These are phyloP conservation scores for Penicillium griseofulvum DNA, from an alignment of 2,329 filamentous ascomycete genomes.

Conservation along the genomic window DNA sequence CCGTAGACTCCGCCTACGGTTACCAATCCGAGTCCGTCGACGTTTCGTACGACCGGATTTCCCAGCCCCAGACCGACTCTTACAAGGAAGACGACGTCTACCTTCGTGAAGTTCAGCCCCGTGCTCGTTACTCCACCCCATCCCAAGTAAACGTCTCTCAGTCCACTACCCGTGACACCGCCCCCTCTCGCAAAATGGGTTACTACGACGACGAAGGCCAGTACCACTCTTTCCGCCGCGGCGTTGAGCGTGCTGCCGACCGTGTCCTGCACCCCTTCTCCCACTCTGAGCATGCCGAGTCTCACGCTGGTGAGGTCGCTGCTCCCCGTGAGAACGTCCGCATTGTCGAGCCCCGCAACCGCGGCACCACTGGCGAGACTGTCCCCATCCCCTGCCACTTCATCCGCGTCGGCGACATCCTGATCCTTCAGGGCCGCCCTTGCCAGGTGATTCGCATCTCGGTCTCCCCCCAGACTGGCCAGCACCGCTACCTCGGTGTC, in stretches of 20 bases:
- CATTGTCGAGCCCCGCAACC: constrained; percentile 52
- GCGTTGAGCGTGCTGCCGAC: constrained; percentile 65
- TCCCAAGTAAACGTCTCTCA: constrained; percentile 52
- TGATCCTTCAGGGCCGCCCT: constrained; percentile 97
- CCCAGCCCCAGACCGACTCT: constrained; percentile 28
- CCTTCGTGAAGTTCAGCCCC: constrained; percentile 31
- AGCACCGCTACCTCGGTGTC: constrained; percentile 99
- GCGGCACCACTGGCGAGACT: constrained; percentile 64
- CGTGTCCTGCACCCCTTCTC: constrained; percentile 61
- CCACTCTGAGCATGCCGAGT: constrained; percentile 41
- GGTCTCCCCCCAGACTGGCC: constrained; percentile 93
- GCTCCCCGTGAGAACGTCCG: constrained; percentile 48
- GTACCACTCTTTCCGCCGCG: constrained; percentile 72
- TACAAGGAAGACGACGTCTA: constrained; percentile 39
- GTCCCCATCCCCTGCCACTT: constrained; percentile 99
- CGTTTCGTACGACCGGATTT: constrained; percentile 33
- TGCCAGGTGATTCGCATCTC: constrained; percentile 99
- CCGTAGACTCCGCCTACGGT: constrained; percentile 25
- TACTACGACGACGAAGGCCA: constrained; percentile 78
- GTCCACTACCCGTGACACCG: constrained; percentile 52
- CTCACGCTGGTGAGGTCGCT: constrained; percentile 43
- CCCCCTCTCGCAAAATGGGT: constrained; percentile 64
- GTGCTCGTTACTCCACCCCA: constrained; percentile 32
- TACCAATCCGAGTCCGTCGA: constrained; percentile 23
- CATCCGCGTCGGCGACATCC: constrained; percentile 96